phyloP scores from a whole-genome alignment of 2,329 filamentous ascomycete genomes.

The Apiospora koreana region DNA sequence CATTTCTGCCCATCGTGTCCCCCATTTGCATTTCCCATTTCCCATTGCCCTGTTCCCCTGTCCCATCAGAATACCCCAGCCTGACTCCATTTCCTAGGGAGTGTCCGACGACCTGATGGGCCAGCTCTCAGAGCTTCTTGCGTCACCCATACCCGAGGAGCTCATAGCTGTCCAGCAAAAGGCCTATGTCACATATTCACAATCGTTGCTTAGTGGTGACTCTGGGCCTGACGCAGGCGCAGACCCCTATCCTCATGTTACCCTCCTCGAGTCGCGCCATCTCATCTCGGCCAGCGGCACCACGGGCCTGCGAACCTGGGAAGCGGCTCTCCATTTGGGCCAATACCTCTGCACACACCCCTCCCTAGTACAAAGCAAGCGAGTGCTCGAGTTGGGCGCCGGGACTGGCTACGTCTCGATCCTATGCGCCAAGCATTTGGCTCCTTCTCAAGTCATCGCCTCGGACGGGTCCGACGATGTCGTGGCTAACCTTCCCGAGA shows the following conservation, averaged over 20 bases:
- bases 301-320: slow-evolving; percentile 79
- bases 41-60: slow-evolving; percentile 20
- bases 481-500: slow-evolving; percentile 66
- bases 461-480: slow-evolving; percentile 77
- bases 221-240: slow-evolving; percentile 1
- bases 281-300: slow-evolving; percentile 72
- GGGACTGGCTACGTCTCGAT: slow-evolving; percentile 78
- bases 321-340: slow-evolving; percentile 74
- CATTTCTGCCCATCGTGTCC: slow-evolving; percentile 13
- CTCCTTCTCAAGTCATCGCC: slow-evolving; percentile 59
- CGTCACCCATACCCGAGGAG: slow-evolving; percentile 64
- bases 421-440: slow-evolving; percentile 69
- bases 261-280: slow-evolving; percentile 67
- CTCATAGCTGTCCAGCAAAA: slow-evolving; percentile 68
- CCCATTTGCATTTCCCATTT: slow-evolving; percentile 18
- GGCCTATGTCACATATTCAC: slow-evolving; percentile 72
- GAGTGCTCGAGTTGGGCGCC: slow-evolving; percentile 71
- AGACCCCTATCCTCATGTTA: slow-evolving; percentile 42
- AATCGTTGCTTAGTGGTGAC: slow-evolving; percentile 37
- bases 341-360: slow-evolving; percentile 61
- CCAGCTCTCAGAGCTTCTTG: slow-evolving; percentile 65
- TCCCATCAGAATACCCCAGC: slow-evolving; percentile 5
- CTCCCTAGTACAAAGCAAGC: slow-evolving; percentile 51
- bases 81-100: slow-evolving; percentile 57
- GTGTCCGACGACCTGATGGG: slow-evolving; percentile 80